phyloP scores from a whole-genome alignment of 2,329 filamentous ascomycete species.

The Parastagonospora nodorum region DNA sequence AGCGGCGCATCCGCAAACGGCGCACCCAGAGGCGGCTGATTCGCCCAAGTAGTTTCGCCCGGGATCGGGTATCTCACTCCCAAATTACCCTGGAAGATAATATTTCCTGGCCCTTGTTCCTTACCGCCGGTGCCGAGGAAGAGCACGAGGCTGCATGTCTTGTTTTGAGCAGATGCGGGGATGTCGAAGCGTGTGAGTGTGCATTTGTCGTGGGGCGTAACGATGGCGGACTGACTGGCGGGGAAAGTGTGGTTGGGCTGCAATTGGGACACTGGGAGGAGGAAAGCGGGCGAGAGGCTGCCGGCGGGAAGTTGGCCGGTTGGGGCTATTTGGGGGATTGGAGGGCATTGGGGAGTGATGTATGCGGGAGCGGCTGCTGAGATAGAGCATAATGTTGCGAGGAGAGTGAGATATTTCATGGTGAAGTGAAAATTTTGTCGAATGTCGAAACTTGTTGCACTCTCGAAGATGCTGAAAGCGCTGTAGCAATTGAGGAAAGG shows the following conservation, averaged over 20 bases:
- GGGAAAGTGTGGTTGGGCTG: constrained; percentile 15
- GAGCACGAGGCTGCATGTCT: constrained; percentile 19
- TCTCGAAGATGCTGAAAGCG: too few species aligned
- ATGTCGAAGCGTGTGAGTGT: constrained; percentile 23
- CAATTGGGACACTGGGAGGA: constrained; percentile 12
- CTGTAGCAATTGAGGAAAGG: too few species aligned
- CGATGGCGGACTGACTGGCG: constrained; percentile 12
- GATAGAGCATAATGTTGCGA: background rate
- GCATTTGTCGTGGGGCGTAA: constrained; percentile 21
- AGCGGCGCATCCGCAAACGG: constrained; percentile 18
- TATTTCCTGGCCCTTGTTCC: constrained; percentile 18
- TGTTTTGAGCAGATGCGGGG: constrained; percentile 18
- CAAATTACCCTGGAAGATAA: constrained; percentile 20
- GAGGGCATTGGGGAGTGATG: constrained; percentile 7
- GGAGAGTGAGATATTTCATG: background rate
- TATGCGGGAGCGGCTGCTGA: background rate
- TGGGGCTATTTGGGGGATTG: constrained; percentile 14
- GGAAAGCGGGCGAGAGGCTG: constrained; percentile 14
- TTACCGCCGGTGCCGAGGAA: constrained; percentile 14
- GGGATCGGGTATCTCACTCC: constrained; percentile 15
- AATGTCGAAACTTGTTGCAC: too few species aligned
- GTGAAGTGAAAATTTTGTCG: background rate
- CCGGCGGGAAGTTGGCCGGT: constrained; percentile 13
- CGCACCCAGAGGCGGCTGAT: constrained; percentile 15
- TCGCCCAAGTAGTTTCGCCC: constrained; percentile 18